A percentile compares a stretch with the other conserved stretches of the same genome.
phyloP scores from a whole-genome alignment of 768 basidiomycete species.

The Lactarius akahatsu region DNA sequence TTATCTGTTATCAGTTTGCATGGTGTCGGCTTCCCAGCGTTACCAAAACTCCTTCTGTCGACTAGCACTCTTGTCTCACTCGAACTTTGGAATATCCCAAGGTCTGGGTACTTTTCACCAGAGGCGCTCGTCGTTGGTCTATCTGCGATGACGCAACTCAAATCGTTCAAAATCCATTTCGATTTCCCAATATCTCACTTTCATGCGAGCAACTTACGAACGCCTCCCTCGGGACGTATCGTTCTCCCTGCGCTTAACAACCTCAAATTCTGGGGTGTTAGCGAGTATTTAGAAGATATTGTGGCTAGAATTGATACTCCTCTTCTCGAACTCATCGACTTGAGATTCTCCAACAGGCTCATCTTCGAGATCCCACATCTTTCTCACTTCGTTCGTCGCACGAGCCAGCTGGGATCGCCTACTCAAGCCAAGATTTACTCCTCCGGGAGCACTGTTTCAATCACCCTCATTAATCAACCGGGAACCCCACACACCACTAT shows the following conservation, averaged over 20 bases:
- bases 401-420: background rate
- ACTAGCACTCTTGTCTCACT: background rate
- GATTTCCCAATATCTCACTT: background rate
- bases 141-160: background rate
- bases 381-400: conserved; percentile 1
- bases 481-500: background rate
- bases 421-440: background rate
- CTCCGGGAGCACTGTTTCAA: background rate
- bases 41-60: conserved; percentile 4
- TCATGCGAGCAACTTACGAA: background rate
- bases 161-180: background rate
- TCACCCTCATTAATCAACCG: background rate
- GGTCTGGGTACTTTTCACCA: background rate
- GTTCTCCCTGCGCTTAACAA: background rate
- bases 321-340: background rate
- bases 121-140: background rate
- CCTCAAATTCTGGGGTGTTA: background rate
- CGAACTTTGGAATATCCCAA: background rate
- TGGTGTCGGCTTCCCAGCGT: background rate
- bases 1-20: background rate
- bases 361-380: conserved; percentile 4
- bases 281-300: conserved; percentile 16
- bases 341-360: conserved; percentile 5
- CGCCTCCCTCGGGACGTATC: background rate
- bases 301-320: background rate